phyloP scores from a whole-genome alignment of 768 basidiomycete species.

The Trametes cinnabarina region DNA sequence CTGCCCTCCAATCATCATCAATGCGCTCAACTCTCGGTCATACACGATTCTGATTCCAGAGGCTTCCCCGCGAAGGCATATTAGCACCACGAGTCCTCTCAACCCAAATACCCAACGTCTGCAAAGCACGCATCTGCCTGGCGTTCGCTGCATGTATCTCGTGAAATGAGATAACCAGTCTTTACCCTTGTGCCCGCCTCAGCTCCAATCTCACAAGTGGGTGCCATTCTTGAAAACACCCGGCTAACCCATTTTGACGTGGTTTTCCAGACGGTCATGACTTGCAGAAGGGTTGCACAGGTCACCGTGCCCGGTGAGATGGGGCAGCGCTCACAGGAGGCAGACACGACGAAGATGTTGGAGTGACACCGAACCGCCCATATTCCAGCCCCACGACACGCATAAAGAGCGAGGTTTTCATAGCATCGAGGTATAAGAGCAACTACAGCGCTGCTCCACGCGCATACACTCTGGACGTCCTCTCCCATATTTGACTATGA shows the following conservation, averaged over 20 bases:
- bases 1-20: too few species aligned
- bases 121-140: neutral
- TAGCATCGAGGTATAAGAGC: constrained; percentile 5
- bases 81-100: too few species aligned
- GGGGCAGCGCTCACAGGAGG: neutral
- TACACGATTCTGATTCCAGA: too few species aligned
- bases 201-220: too few species aligned
- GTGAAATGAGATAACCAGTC: neutral
- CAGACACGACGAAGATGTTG: neutral
- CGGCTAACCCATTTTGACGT: too few species aligned
- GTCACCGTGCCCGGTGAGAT: neutral
- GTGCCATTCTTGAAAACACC: too few species aligned
- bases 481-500: neutral
- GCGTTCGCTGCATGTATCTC: neutral
- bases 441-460: neutral
- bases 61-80: too few species aligned
- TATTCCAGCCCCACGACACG: constrained; percentile 9
- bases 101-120: neutral
- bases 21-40: too few species aligned
- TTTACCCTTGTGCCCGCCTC: too few species aligned
- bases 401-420: constrained; percentile 10
- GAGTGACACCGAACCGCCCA: neutral
- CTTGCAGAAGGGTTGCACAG: too few species aligned
- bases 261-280: too few species aligned
- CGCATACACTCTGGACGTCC: neutral